phyloP scores from a whole-genome alignment of 768 basidiomycete species.

The Lactarius tabidus region DNA sequence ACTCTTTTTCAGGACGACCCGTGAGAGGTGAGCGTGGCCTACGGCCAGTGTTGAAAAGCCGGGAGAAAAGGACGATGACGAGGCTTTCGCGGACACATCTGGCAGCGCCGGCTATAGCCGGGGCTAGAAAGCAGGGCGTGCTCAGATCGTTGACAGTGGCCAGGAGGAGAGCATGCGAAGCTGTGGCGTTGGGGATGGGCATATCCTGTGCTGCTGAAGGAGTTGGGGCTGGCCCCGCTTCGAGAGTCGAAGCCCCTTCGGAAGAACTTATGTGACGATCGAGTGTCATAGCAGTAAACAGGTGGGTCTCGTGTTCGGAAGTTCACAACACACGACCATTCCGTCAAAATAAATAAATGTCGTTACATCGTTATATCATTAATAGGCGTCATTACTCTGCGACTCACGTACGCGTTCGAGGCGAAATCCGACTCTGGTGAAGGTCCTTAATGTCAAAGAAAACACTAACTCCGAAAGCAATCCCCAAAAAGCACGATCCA shows the following conservation, averaged over 20 bases:
- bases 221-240: background rate
- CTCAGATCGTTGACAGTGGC: slow-evolving; percentile 50
- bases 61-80: slow-evolving; percentile 61
- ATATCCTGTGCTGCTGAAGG: slow-evolving; percentile 14
- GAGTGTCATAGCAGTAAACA: slow-evolving; percentile 17
- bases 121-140: slow-evolving; percentile 51
- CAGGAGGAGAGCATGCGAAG: slow-evolving; percentile 42
- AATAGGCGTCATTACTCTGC: background rate
- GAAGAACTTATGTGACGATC: slow-evolving; percentile 14
- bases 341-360: background rate
- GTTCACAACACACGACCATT: background rate
- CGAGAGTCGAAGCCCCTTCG: background rate
- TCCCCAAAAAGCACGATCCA: slow-evolving; percentile 52
- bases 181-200: slow-evolving; percentile 24
- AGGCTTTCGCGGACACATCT: slow-evolving; percentile 46
- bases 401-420: slow-evolving; percentile 50
- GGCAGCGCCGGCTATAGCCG: slow-evolving; percentile 50
- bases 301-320: background rate
- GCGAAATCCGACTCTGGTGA: slow-evolving; percentile 54
- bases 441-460: slow-evolving; percentile 69
- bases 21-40: slow-evolving; percentile 14
- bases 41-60: slow-evolving; percentile 44
- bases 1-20: slow-evolving; percentile 1
- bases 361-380: background rate
- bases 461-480: slow-evolving; percentile 51